Percentiles rank a stretch among this genome's conserved stretches.
These are phyloP conservation scores for Tremella fuciformis DNA, from an alignment of 768 basidiomycete species.

Conservation along the genomic window DNA sequence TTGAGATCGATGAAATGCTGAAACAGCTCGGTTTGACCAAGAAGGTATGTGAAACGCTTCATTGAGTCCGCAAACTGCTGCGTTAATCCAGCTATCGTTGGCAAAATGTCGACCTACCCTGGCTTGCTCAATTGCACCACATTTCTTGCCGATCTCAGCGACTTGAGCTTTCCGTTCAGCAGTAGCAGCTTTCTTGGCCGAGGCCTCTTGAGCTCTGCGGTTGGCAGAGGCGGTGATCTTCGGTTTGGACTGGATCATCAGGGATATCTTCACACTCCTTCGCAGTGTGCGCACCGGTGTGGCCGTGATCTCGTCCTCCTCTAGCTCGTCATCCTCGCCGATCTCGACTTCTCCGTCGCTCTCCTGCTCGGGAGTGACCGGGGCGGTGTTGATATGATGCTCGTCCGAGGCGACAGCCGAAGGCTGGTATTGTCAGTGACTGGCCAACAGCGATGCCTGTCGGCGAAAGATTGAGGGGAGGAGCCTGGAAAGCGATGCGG, in stretches of 20 bases:
- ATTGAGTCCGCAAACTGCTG: slow-evolving; percentile 81
- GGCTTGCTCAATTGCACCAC: slow-evolving; percentile 38
- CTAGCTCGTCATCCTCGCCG: slow-evolving; percentile 31
- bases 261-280: neutral
- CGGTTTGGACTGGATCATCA: slow-evolving; percentile 6
- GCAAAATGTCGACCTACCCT: slow-evolving; percentile 35
- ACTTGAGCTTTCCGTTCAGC: slow-evolving; percentile 39
- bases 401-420: slow-evolving; percentile 63
- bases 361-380: slow-evolving; percentile 26
- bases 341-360: slow-evolving; percentile 33
- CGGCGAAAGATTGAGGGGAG: neutral
- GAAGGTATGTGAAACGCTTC: slow-evolving; percentile 93
- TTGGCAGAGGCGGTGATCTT: slow-evolving; percentile 29
- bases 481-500: no score
- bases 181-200: slow-evolving; percentile 41
- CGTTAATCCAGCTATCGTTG: neutral
- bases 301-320: slow-evolving; percentile 33
- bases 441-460: neutral
- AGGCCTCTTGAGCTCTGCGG: slow-evolving; percentile 29
- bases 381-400: slow-evolving; percentile 61
- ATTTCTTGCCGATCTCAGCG: slow-evolving; percentile 35
- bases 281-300: neutral
- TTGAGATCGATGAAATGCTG: slow-evolving; percentile 98
- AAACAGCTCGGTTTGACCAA: slow-evolving; percentile 97
- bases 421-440: slow-evolving; percentile 26